These are phyloP conservation scores for Cercospora nicotianae DNA, from an alignment of 2,329 filamentous ascomycete species.

Conservation along the genomic window DNA sequence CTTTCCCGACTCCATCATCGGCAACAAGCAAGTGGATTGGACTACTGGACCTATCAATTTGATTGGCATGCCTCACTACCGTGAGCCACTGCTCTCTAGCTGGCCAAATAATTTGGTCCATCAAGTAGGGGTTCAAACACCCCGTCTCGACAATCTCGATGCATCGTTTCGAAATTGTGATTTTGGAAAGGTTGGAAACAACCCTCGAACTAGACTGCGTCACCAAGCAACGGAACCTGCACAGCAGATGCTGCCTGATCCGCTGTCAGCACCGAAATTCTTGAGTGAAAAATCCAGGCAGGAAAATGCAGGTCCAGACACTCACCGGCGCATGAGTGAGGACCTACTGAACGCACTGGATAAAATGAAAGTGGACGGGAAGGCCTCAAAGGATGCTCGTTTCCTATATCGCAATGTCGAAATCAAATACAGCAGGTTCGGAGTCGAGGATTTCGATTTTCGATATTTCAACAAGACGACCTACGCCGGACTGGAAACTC, in stretches of 20 bases:
- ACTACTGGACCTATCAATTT: conserved; percentile 73
- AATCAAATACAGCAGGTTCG: conserved; percentile 98
- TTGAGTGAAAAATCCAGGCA: conserved; percentile 84
- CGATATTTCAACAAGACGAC: conserved; percentile 92
- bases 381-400: conserved; percentile 77
- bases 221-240: conserved; percentile 66
- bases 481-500: conserved; percentile 90
- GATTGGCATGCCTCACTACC: conserved; percentile 90
- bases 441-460: conserved; percentile 99
- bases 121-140: conserved; percentile 80
- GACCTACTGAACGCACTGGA: conserved; percentile 66
- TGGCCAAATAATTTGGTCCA: conserved; percentile 84
- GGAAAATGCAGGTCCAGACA: conserved; percentile 47
- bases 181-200: conserved; percentile 54
- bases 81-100: conserved; percentile 80
- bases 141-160: conserved; percentile 71
- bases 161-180: conserved; percentile 69
- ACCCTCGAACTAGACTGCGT: conserved; percentile 66
- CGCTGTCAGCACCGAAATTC: conserved; percentile 81
- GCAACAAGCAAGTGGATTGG: conserved; percentile 48
- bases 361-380: conserved; percentile 67
- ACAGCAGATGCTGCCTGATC: conserved; percentile 57
- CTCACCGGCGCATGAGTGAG: conserved; percentile 47
- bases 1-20: conserved; percentile 67
- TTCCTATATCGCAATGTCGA: conserved; percentile 91